These are phyloP conservation scores for Ophiostoma montium DNA, from an alignment of 2,329 filamentous ascomycete genomes.

Conservation along the genomic window DNA sequence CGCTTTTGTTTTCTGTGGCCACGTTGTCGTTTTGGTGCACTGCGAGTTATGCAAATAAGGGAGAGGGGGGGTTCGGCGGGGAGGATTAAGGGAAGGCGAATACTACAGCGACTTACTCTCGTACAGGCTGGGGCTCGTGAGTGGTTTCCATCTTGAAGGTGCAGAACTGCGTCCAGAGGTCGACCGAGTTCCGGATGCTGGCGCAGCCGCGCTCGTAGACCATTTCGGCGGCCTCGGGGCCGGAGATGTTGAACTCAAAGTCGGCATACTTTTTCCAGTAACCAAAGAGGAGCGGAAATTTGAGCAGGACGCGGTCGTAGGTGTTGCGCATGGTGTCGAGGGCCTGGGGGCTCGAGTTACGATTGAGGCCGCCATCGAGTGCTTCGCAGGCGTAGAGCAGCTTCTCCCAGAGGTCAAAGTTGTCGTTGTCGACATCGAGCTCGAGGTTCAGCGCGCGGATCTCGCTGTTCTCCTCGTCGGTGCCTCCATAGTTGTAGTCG, in stretches of 20 bases:
- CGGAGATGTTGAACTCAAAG: conserved; percentile 90
- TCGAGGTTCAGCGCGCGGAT: conserved; percentile 65
- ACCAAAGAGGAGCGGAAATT: conserved; percentile 89
- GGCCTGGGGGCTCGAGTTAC: conserved; percentile 90
- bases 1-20: too few species aligned
- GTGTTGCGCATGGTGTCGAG: conserved; percentile 75
- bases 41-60: conserved; percentile 27
- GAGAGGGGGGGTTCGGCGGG: neutral
- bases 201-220: conserved; percentile 92
- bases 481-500: conserved; percentile 59
- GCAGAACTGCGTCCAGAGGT: conserved; percentile 96
- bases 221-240: conserved; percentile 94
- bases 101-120: conserved; percentile 87
- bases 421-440: conserved; percentile 65
- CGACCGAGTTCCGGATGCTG: conserved; percentile 84
- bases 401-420: conserved; percentile 91
- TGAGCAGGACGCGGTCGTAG: conserved; percentile 85
- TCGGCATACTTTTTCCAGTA: conserved; percentile 99
- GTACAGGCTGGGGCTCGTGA: conserved; percentile 84
- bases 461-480: conserved; percentile 70
- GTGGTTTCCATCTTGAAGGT: conserved; percentile 96
- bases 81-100: too few species aligned
- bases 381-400: conserved; percentile 69
- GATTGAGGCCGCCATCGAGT: conserved; percentile 84
- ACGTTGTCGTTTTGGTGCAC: conserved; percentile 37